Conservation (phyloP, 2,329 filamentous ascomycete species). For the Neoascochyta sp. region DNA sequence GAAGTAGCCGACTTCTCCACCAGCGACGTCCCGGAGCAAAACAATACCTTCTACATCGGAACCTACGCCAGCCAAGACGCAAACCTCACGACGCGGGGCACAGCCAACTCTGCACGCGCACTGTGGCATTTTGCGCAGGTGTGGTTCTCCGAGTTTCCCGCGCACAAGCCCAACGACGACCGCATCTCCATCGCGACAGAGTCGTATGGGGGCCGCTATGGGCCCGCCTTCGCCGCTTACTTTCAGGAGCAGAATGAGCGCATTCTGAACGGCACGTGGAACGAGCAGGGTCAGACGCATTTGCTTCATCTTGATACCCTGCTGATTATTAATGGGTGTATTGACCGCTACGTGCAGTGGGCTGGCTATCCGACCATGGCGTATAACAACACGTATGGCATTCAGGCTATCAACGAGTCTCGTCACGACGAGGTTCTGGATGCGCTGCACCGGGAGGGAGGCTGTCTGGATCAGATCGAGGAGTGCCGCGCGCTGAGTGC, state of each 20-base stretch:
- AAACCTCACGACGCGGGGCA: conserved; percentile 47
- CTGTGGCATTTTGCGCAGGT: conserved; percentile 18
- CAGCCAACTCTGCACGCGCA: conserved; percentile 13
- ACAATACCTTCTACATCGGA: conserved; percentile 6
- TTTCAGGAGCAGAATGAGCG: conserved; percentile 53
- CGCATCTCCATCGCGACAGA: conserved; percentile 28
- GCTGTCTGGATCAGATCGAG: conserved; percentile 54
- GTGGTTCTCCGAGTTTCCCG: conserved; percentile 20
- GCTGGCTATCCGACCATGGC: conserved; percentile 50
- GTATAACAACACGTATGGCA: conserved; percentile 58
- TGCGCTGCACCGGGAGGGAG: conserved; percentile 45
- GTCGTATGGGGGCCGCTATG: conserved; percentile 53
- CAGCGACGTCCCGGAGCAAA: conserved; percentile 11
- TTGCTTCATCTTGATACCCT: conserved; percentile 49
- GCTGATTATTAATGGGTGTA: conserved; percentile 55
- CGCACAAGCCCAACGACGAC: conserved; percentile 15
- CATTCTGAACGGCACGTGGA: conserved; percentile 34
- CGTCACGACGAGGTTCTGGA: conserved; percentile 47
- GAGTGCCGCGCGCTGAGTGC: conserved; percentile 49
- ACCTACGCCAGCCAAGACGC: conserved; percentile 45
- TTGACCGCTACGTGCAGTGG: conserved; percentile 50
- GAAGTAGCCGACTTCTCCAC: conserved; percentile 17
- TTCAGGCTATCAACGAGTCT: conserved; percentile 50
- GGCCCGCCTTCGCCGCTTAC: conserved; percentile 51
- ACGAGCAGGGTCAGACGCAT: conserved; percentile 33